Base-by-base conservation (phyloP, 495 filamentous ascomycete genomes). In the Neurospora sp. region DNA sequence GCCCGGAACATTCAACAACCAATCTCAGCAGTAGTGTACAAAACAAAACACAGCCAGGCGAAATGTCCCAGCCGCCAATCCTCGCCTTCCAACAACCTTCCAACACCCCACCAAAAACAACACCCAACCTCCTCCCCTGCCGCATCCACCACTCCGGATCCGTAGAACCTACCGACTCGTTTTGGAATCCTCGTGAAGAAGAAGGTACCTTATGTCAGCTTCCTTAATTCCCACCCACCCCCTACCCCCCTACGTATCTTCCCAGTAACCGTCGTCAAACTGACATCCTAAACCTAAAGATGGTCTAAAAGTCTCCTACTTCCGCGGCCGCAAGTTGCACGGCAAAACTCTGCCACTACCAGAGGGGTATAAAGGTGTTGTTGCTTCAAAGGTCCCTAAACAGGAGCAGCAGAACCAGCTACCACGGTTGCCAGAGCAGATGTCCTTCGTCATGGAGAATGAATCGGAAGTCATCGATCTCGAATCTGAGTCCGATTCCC, bases 61-160 rank as follows among this genome's bases (percentile, higher is more conserved):
- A 39, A 71, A 83, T 82, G 80, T 36, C 78, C 2, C 77, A 39
- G 10, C 38, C 75, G 31, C 77, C 79, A 45, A 78, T 82, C 21
- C 80, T 80, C 43, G 39, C 59, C 3, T 59, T 82, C 73, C 10
- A 34, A n/a, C n/a, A 31, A 28, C 24, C 73, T 15, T 39, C 75
- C 10, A 1, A 39, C 10, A 15, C 9, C 21, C 24, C 8, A 2
- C 34, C 43, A 70, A 87, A 87, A 76, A 87, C 86, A 73, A 91
- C 86, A 3, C 90, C 93, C 0, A 92, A 98, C 80, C 83, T 98
- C 48, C 88, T 98, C 24, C 95, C 95, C 8, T 97, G 94, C 77
- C 87, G 88, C 71, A 89, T 98, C 76, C 87, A 95, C 76, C 90
- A 96, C 78, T 88, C 92, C 78, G 95, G 95, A 7, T 83, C 89